Evolutionary conservation across 352 stramenopile species (phyloP).

Genomic region (Phytopythium montanum): DNA sequence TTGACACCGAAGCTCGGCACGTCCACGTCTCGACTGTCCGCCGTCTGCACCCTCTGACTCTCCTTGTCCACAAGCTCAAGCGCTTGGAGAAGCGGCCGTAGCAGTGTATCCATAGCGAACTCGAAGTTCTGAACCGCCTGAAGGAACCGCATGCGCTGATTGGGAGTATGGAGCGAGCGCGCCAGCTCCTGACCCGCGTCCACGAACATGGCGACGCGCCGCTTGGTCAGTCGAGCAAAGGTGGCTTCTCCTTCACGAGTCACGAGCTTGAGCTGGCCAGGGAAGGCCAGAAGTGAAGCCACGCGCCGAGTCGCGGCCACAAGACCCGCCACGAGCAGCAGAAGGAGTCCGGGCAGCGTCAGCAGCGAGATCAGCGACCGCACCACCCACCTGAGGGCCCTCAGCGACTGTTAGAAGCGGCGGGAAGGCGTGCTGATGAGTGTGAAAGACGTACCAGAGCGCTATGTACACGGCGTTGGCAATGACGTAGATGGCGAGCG

Average conservation of each 20-base stretch:
- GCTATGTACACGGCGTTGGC: conserved; percentile 59
- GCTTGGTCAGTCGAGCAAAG: conserved; percentile 69
- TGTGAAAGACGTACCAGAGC: conserved; percentile 25
- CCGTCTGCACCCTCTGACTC: background rate
- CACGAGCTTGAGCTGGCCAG: conserved; percentile 71
- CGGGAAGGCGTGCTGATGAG: too few species aligned
- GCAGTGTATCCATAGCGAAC: conserved; percentile 63
- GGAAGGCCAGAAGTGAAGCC: conserved; percentile 60
- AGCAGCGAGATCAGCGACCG: conserved; percentile 42
- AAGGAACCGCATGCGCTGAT: conserved; percentile 43
- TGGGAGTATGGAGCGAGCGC: conserved; percentile 21
- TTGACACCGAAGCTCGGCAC: conserved; percentile 33
- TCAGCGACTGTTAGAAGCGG: background rate
- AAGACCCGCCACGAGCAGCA: conserved; percentile 33
- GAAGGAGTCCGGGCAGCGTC: conserved; percentile 47
- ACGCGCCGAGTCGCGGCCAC: conserved; percentile 41
- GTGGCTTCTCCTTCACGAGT: conserved; percentile 77
- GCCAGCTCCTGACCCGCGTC: conserved; percentile 56
- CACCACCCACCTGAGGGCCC: conserved; percentile 28
- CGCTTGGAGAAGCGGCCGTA: conserved; percentile 49
- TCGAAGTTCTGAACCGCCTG: conserved; percentile 66
- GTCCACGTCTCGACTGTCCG: conserved; percentile 3
- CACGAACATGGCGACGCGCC: conserved; percentile 62
- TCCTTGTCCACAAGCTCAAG: conserved; percentile 52
- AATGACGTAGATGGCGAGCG: conserved; percentile 44